phyloP scores from a whole-genome alignment of 1,139 yeast genomes.

The Kazachstania sp. region DNA sequence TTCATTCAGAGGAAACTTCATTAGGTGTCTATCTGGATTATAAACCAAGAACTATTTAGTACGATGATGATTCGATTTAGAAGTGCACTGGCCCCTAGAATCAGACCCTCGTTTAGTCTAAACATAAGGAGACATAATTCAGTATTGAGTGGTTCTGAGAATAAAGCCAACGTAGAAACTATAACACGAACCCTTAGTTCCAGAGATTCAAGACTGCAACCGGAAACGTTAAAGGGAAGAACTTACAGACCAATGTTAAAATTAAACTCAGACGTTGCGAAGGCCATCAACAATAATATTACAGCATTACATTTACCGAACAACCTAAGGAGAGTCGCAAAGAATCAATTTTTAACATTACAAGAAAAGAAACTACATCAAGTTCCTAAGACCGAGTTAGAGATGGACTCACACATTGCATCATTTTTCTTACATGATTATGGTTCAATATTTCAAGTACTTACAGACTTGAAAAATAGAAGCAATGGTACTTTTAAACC shows the following conservation, averaged over 20 bases:
- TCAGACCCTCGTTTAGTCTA: neutral
- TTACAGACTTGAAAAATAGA: constrained; percentile 58
- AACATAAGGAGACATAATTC: neutral
- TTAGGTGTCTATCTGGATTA: too few relatives aligned
- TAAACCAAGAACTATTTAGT: too few relatives aligned
- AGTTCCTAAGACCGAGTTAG: constrained; percentile 46
- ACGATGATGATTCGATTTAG: too few relatives aligned
- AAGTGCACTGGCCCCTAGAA: constrained; percentile 9
- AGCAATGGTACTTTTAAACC: constrained; percentile 52
- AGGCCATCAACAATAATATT: constrained; percentile 52
- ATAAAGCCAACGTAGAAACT: constrained; percentile 16
- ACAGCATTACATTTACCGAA: constrained; percentile 47
- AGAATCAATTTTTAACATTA: constrained; percentile 42
- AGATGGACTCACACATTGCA: constrained; percentile 76
- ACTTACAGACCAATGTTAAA: constrained; percentile 29
- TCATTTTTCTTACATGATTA: constrained; percentile 81
- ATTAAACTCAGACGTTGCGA: constrained; percentile 47
- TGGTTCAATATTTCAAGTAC: constrained; percentile 58
- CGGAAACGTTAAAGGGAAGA: constrained; percentile 33
- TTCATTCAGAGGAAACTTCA: too few relatives aligned
- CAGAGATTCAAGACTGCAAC: constrained; percentile 22
- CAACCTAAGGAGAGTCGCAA: constrained; percentile 47
- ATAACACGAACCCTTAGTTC: constrained; percentile 22
- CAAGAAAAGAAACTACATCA: constrained; percentile 45
- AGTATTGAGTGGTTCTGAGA: neutral